These are phyloP conservation scores for Ophiostoma ulmi DNA, from an alignment of 2,329 filamentous ascomycete genomes.

Conservation along the genomic window DNA sequence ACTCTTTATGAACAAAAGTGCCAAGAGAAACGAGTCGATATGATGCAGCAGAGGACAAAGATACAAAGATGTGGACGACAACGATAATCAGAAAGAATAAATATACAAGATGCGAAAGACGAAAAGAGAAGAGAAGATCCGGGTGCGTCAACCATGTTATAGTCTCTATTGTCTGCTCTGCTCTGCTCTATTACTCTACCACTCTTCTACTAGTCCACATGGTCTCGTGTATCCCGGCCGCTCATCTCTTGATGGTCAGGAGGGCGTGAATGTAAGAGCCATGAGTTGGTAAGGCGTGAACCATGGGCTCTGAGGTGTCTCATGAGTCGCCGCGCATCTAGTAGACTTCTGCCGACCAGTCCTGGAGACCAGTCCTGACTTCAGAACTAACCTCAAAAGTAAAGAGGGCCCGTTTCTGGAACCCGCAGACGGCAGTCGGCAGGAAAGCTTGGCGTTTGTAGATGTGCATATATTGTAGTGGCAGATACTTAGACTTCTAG, in stretches of 20 bases:
- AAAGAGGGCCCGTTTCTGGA: conserved; percentile 12
- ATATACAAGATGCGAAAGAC: not conserved
- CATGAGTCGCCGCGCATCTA: not conserved
- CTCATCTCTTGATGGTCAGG: conserved; percentile 16
- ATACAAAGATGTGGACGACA: not conserved
- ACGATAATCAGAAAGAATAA: not conserved
- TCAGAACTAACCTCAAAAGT: not conserved
- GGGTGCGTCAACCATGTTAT: conserved; percentile 6
- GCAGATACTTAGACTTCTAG: conserved; percentile 13
- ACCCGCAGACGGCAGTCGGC: conserved; percentile 20
- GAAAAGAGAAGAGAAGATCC: not conserved
- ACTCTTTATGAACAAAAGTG: not conserved
- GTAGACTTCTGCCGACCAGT: not conserved
- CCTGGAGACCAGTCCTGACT: conserved; percentile 10
- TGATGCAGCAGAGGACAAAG: not conserved
- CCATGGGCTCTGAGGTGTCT: not conserved
- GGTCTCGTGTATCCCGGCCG: conserved; percentile 1
- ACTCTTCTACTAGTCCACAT: not conserved
- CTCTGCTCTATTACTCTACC: not conserved
- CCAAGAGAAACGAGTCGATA: conserved; percentile 1
- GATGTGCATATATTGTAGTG: not conserved
- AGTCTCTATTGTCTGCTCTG: not conserved
- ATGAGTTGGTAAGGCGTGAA: conserved; percentile 6
- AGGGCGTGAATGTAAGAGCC: not conserved
- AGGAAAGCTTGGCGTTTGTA: conserved; percentile 20